Evolutionary conservation across 345 rosid genomes (phyloP).

Genomic region (Brassica incana): DNA sequence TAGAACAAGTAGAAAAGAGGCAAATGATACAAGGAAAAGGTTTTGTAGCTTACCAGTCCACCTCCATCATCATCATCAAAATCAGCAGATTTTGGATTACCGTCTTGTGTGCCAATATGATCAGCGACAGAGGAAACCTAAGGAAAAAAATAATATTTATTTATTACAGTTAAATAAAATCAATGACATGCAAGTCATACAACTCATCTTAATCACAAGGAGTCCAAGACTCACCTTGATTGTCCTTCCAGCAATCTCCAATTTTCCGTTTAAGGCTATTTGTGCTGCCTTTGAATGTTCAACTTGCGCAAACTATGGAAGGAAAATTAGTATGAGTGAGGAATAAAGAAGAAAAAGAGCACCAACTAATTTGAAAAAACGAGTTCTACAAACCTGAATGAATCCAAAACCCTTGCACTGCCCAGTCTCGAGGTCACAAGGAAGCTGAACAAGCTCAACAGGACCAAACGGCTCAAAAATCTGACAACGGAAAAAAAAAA

Average conservation of each 20-base stretch:
- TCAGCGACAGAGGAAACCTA: conserved; percentile 94
- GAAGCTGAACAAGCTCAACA: conserved; percentile 92
- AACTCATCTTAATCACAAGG: conserved; percentile 2
- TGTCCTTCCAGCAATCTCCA: conserved; percentile 89
- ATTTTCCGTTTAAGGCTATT: conserved; percentile 76
- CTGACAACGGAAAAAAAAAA: conserved; percentile 39
- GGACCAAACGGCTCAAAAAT: conserved; percentile 93
- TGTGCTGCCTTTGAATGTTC: conserved; percentile 94
- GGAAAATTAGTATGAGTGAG: not conserved
- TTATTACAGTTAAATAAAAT: not conserved
- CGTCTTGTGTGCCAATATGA: conserved; percentile 76
- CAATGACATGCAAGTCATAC: not conserved
- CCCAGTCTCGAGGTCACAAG: conserved; percentile 86
- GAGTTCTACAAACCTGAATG: conserved; percentile 68
- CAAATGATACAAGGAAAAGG: not conserved
- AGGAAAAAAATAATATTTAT: not conserved
- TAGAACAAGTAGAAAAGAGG: not conserved
- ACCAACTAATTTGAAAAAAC: conserved; percentile 21
- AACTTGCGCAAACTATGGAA: conserved; percentile 76
- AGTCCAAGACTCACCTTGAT: conserved; percentile 59
- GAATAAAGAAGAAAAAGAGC: not conserved
- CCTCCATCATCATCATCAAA: conserved; percentile 98
- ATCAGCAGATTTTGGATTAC: conserved; percentile 76
- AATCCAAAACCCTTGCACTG: conserved; percentile 98
- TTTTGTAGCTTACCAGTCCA: conserved; percentile 68